phyloP scores from a whole-genome alignment of 2,329 filamentous ascomycete genomes.

The Pestalotiopsis sp. region DNA sequence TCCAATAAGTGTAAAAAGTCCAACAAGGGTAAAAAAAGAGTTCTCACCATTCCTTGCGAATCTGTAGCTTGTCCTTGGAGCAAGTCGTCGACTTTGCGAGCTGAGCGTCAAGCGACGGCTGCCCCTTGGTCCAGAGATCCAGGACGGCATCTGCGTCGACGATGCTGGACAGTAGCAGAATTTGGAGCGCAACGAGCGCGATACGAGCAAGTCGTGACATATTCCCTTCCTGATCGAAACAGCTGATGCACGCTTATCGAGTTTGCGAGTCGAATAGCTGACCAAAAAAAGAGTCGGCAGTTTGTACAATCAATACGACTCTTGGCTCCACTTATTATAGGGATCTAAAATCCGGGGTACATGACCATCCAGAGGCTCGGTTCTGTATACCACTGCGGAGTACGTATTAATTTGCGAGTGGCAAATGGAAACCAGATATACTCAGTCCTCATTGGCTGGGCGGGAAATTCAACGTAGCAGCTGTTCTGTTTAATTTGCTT shows the following conservation, averaged over 20 bases:
- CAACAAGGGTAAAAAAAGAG: not conserved
- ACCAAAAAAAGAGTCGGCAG: not conserved
- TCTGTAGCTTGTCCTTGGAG: conserved; percentile 23
- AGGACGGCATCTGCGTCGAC: conserved; percentile 25
- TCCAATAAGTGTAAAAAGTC: too few species aligned
- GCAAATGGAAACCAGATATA: not conserved
- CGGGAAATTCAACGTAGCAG: not conserved
- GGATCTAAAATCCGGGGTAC: not conserved
- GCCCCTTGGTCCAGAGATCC: conserved; percentile 26
- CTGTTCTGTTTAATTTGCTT: not conserved
- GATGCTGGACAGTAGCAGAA: conserved; percentile 13
- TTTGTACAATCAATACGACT: not conserved
- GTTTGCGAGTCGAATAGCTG: not conserved
- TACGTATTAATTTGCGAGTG: not conserved
- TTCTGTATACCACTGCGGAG: not conserved
- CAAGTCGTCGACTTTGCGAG: conserved; percentile 26
- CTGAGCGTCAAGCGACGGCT: conserved; percentile 22
- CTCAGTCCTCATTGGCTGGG: not conserved
- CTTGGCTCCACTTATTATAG: conserved; percentile 10
- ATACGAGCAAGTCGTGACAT: conserved; percentile 15
- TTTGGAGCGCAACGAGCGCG: conserved; percentile 12
- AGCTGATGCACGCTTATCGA: not conserved
- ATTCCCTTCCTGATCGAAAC: not conserved
- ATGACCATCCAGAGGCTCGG: not conserved
- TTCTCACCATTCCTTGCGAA: conserved; percentile 27